Evolutionary conservation across 192 early-diverging fungal species (phyloP), one percentile per base, ranked within the genome.

Genomic region (Coemansia sp.): DNA sequence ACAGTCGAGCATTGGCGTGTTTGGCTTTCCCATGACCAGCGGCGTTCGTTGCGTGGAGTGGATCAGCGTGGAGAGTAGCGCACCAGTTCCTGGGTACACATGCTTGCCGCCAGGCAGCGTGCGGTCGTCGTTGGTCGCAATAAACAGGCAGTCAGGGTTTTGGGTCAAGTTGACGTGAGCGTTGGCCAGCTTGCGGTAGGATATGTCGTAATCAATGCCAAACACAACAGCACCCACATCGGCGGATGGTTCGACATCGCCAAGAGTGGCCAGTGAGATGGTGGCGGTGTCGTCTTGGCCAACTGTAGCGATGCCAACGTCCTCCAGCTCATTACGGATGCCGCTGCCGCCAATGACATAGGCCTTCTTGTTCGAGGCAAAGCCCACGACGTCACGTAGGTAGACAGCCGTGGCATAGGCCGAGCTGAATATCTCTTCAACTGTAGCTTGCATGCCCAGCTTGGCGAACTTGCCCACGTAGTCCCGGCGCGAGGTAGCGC

Each of bases 341-440:
- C 97, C 97, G 37, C 79, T 73, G 87, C 93, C 91, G 39, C 97
- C 97, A 75, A 94, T 85, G 46, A 99, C 89, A 72, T 94, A 99
- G 5, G 92, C 95, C 74, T 93, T 90, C 79, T 98, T 96, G 67
- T 90, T 87, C 10, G 80, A 72, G n/a, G 93, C 93, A 60, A 99
- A 94, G 17, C 90, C 80, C 19, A 90, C 72, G n/a, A 93, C 82
- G 59, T 97, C 85, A 68, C 86, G 89, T 17, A 99, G 86, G 72
- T 98, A 99, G 67, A 89, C 93, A 1, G 97, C 97, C 0, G 96
- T 92, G 5, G 94, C 94, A 69, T 92, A 95, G 3, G 97, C 87
- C 1, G 95, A 96, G 61, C 91, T 90, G 75, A 98, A 98, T 31
- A 99, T 92, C 63, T 99, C 95, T 15, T 95, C 94, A 42, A 74